Evolutionary conservation across 108 stramenopile genomes (phyloP), one percentile per base, ranked within the genome.

Genomic region (Nannochloropsis gaditana): DNA sequence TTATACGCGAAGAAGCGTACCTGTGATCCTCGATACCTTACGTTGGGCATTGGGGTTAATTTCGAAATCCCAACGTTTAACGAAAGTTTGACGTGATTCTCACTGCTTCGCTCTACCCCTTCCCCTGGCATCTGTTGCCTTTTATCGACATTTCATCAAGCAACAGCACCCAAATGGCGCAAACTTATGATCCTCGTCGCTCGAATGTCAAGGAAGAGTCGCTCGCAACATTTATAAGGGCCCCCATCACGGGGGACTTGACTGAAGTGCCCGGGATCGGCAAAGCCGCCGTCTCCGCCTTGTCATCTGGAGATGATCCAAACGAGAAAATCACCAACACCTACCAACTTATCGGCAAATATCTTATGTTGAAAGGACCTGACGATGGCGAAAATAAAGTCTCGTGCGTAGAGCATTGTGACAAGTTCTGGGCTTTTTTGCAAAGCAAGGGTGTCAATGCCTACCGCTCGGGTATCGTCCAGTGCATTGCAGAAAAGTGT

Each of bases 341-440:
- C n/a, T 87, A 91, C 87, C 91, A 90, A 84, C 92, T 91, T 19
- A 83, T 92, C 59, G 91, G 85, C 8, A 86, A 93, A 89, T 98
- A 95, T 87, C 92, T 98, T 79, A 91, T 92, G 92, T 93, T 98
- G 88, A 96, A 96, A 84, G 96, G 95, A 42, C 95, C 95, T 15
- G 95, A 94, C 81, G 91, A 84, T 3, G 87, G 85, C 31, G 87
- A 44, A 9, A 44, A 84, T 15, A 50, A 83, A 47, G 89, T 96
- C 31, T 93, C 93, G 83, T 92, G 91, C 43, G 85, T 94, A 44
- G 96, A 97, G 86, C 98, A 97, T 88, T 95, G 93, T 44, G 94
- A 98, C 90, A 94, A 94, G 84, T 96, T 98, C 84, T 98, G 96
- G 95, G 90, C 92, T 59, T 98, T 91, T 91, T 92, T 98, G 73